These are phyloP conservation scores for Alternaria angustiovoidea DNA, from an alignment of 2,329 filamentous ascomycete genomes.

Conservation along the genomic window DNA sequence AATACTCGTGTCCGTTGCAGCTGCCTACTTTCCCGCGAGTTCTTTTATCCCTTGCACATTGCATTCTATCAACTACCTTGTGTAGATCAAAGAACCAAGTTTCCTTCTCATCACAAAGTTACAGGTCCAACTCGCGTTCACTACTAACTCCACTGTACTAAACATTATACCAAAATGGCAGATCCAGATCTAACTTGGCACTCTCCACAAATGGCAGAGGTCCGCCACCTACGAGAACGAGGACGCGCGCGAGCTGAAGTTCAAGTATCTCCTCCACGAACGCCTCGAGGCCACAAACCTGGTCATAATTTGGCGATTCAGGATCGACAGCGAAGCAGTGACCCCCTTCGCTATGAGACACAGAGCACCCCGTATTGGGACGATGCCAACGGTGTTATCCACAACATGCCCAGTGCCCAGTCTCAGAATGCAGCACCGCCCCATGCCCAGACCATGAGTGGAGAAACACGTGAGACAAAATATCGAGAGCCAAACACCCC, in stretches of 20 bases:
- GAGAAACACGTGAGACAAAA: not conserved
- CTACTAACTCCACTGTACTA: not conserved
- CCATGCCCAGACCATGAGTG: not conserved
- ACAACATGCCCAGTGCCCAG: not conserved
- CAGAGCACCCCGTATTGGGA: conserved; percentile 5
- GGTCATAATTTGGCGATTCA: not conserved
- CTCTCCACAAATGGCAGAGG: not conserved
- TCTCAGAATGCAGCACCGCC: not conserved
- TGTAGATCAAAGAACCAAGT: not conserved
- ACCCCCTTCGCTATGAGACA: not conserved
- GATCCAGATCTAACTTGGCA: not conserved
- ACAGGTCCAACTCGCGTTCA: not conserved
- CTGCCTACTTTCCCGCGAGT: not conserved
- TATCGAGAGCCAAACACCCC: not conserved
- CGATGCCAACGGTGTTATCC: conserved; percentile 3
- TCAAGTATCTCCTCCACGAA: not conserved
- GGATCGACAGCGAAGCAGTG: not conserved
- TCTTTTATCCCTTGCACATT: not conserved
- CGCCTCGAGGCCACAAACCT: not conserved
- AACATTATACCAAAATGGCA: not conserved
- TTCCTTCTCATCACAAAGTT: not conserved
- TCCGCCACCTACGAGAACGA: not conserved
- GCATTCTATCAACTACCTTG: no score
- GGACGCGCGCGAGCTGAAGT: no score
- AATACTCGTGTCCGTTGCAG: not conserved